phyloP scores from a whole-genome alignment of 805 yeast genomes.

The Candida ortonii region DNA sequence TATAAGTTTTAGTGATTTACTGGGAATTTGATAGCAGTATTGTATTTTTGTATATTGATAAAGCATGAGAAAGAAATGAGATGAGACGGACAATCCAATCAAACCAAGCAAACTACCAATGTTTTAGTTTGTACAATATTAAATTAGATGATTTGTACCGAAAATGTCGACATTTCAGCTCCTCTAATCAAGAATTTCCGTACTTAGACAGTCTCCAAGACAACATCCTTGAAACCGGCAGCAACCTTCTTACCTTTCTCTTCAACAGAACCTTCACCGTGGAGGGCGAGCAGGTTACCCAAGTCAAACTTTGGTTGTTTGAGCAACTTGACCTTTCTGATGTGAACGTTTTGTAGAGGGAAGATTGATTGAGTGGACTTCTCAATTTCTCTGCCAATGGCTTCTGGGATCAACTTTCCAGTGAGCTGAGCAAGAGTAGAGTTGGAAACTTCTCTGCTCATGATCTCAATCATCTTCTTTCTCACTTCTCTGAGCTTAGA shows the following conservation, averaged over 20 bases:
- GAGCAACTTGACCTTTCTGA: constrained; percentile 97
- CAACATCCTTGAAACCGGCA: constrained; percentile 96
- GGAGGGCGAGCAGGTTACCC: constrained; percentile 93
- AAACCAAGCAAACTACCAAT: no score
- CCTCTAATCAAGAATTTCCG: no score
- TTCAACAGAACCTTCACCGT: constrained; percentile 92
- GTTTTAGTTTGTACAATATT: no score
- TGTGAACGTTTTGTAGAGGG: constrained; percentile 98
- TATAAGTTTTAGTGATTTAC: no score
- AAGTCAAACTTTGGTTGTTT: constrained; percentile 98
- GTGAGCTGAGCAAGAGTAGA: constrained; percentile 95
- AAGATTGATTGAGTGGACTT: constrained; percentile 91
- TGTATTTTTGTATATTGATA: no score
- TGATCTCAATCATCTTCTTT: constrained; percentile 94
- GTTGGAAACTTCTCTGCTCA: constrained; percentile 93
- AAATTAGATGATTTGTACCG: no score
- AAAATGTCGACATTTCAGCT: no score
- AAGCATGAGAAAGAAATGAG: no score
- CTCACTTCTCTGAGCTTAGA: constrained; percentile 97
- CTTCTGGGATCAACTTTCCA: constrained; percentile 97
- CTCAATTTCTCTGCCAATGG: constrained; percentile 97
- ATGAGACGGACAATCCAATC: no score
- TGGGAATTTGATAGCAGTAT: no score
- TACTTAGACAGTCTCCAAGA: constrained; percentile 93
- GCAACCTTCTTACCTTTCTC: constrained; percentile 97